Evolutionary conservation across 73 alveolate genomes (phyloP).

Genomic region (Tetrahymena borealis): DNA sequence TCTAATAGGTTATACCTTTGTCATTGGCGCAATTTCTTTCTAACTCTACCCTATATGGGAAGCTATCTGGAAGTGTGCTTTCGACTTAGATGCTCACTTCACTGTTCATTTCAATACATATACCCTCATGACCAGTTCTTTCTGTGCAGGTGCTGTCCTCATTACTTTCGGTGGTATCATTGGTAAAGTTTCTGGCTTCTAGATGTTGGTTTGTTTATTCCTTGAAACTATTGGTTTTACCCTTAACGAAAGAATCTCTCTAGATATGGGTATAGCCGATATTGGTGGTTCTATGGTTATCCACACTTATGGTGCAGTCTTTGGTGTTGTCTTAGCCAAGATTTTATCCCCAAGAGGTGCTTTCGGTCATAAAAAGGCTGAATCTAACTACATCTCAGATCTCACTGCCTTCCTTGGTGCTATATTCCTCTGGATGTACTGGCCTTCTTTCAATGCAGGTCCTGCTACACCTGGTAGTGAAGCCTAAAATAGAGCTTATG

Average conservation of each 20-base stretch:
- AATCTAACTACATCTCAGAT: constrained; percentile 66
- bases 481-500: constrained; percentile 53
- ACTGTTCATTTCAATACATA: constrained; percentile 36
- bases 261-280: constrained; percentile 49
- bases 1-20: constrained; percentile 52
- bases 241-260: constrained; percentile 37
- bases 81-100: constrained; percentile 27
- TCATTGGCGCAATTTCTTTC: constrained; percentile 50
- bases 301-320: constrained; percentile 82
- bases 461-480: constrained; percentile 45
- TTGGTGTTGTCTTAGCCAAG: constrained; percentile 63
- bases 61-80: constrained; percentile 50
- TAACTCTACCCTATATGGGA: constrained; percentile 31
- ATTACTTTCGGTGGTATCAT: constrained; percentile 74
- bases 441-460: constrained; percentile 87
- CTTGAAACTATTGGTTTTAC: constrained; percentile 30
- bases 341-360: constrained; percentile 43
- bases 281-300: constrained; percentile 82
- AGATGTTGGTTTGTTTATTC: constrained; percentile 55
- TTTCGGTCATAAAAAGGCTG: constrained; percentile 48
- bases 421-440: constrained; percentile 79
- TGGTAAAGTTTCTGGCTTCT: constrained; percentile 69
- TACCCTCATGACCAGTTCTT: constrained; percentile 50
- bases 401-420: constrained; percentile 73
- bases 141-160: constrained; percentile 66